These are phyloP conservation scores for Torulaspora indica DNA, from an alignment of 805 yeast genomes.

Conservation along the genomic window DNA sequence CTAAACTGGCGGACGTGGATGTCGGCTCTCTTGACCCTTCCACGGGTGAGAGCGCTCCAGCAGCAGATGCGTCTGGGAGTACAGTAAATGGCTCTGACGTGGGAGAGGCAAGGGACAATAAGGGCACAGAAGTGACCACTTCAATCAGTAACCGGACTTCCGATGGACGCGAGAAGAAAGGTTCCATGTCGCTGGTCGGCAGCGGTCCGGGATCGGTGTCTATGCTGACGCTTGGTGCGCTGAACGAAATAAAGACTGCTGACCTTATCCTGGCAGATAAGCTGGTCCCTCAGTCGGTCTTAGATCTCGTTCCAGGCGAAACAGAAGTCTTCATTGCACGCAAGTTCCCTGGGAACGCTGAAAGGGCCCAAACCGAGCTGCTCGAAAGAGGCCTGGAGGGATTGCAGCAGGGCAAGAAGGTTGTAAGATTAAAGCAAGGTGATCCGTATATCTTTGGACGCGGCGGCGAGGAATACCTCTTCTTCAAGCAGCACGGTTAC, in stretches of 20 bases:
- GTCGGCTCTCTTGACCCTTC: slow-evolving; percentile 37
- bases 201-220: slow-evolving; percentile 90
- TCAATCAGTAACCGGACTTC: not conserved
- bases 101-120: not conserved
- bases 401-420: slow-evolving; percentile 61
- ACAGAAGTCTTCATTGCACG: slow-evolving; percentile 82
- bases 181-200: slow-evolving; percentile 78
- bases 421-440: slow-evolving; percentile 90
- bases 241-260: slow-evolving; percentile 73
- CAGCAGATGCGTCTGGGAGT: not conserved
- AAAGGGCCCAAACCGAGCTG: slow-evolving; percentile 83
- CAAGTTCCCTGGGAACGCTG: slow-evolving; percentile 96
- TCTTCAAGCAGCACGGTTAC: slow-evolving; percentile 62
- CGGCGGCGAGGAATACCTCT: slow-evolving; percentile 87
- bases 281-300: slow-evolving; percentile 81
- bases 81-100: not conserved
- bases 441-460: slow-evolving; percentile 96
- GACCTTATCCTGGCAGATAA: slow-evolving; percentile 87
- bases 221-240: slow-evolving; percentile 77
- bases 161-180: slow-evolving; percentile 32
- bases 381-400: slow-evolving; percentile 66
- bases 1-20: slow-evolving; percentile 54
- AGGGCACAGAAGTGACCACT: not conserved
- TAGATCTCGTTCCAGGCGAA: slow-evolving; percentile 71
- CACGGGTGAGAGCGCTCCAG: not conserved